These are phyloP conservation scores for Phytopythium aichiense DNA, from an alignment of 352 stramenopile genomes.

Conservation along the genomic window DNA sequence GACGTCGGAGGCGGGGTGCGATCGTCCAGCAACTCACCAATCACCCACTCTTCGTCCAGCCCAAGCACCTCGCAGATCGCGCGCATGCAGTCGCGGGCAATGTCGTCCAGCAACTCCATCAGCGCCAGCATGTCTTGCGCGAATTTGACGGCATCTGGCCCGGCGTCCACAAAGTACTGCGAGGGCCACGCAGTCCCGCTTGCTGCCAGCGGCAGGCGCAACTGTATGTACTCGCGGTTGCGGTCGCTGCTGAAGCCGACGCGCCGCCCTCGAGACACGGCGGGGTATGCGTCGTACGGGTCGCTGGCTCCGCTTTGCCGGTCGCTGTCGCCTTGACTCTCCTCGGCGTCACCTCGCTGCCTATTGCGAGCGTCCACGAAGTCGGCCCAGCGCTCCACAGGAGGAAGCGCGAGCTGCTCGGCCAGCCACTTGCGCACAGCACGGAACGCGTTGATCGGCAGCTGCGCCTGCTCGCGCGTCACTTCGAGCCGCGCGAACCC, in stretches of 20 bases:
- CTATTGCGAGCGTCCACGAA: constrained; percentile 42
- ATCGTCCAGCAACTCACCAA: constrained; percentile 68
- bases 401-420: constrained; percentile 42
- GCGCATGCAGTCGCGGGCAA: constrained; percentile 73
- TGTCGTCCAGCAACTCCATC: constrained; percentile 53
- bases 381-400: constrained; percentile 60
- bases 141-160: constrained; percentile 31
- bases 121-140: constrained; percentile 54
- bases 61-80: constrained; percentile 69
- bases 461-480: constrained; percentile 51
- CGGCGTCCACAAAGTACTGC: constrained; percentile 50
- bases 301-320: not conserved
- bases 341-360: not conserved
- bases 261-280: constrained; percentile 59
- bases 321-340: constrained; percentile 8
- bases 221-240: constrained; percentile 78
- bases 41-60: constrained; percentile 55
- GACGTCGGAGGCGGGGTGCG: constrained; percentile 24
- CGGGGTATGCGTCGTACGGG: constrained; percentile 18
- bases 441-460: constrained; percentile 50
- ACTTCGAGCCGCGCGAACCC: constrained; percentile 74
- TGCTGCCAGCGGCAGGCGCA: constrained; percentile 52
- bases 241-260: constrained; percentile 70
- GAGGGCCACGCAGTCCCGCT: constrained; percentile 80
- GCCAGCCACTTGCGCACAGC: constrained; percentile 59